phyloP scores from a whole-genome alignment of 2,329 filamentous ascomycete species.

The Trichophyton verrucosum region DNA sequence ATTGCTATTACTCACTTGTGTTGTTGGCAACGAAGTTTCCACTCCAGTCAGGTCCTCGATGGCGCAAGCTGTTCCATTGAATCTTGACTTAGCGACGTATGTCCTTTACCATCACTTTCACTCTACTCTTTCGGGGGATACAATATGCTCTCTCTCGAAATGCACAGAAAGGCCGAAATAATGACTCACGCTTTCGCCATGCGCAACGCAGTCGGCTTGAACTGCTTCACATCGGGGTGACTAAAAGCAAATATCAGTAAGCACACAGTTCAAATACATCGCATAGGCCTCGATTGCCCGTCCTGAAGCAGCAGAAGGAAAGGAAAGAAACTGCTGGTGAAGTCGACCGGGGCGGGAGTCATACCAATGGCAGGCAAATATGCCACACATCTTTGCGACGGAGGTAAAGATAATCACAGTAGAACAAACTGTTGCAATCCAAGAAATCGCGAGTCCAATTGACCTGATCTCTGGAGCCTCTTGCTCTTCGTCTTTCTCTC shows the following conservation, averaged over 20 bases:
- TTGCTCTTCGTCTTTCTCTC: neutral
- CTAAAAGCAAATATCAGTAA: constrained; percentile 22
- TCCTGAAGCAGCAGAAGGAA: neutral
- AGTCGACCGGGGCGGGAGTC: neutral
- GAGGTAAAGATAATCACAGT: neutral
- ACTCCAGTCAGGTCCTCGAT: constrained; percentile 98
- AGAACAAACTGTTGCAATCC: neutral
- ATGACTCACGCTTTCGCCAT: constrained; percentile 79
- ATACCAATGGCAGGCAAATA: constrained; percentile 88
- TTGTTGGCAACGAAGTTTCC: constrained; percentile 81
- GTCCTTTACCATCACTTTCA: neutral
- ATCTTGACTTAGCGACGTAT: neutral
- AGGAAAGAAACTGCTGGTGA: neutral
- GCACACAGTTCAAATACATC: neutral
- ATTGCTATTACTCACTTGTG: constrained; percentile 56
- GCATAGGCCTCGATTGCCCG: neutral
- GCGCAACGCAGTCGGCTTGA: constrained; percentile 87
- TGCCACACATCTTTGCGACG: constrained; percentile 70
- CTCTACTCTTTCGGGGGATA: neutral
- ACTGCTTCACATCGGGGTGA: constrained; percentile 88
- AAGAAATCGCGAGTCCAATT: neutral
- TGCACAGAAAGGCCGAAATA: neutral
- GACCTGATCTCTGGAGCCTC: neutral
- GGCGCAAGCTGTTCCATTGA: constrained; percentile 57
- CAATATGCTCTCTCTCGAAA: neutral